A percentile compares a stretch with the other conserved stretches of the same genome.
Evolutionary conservation across 495 filamentous ascomycete genomes (phyloP).

Genomic region (Aspergillus funiculosus): DNA sequence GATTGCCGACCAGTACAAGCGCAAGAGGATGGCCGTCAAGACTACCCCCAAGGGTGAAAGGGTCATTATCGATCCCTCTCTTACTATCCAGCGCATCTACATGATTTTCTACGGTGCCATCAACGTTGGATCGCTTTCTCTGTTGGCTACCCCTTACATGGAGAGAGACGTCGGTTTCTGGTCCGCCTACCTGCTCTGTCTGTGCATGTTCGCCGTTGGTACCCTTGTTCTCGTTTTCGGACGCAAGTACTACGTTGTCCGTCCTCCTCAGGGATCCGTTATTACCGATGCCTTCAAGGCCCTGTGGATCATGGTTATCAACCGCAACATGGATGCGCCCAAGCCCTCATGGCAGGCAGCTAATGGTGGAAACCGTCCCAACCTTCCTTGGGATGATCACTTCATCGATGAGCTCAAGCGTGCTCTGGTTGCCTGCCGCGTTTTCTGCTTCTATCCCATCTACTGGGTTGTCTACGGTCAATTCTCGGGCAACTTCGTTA

Average conservation of each 20-base stretch:
- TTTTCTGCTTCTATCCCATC: constrained; percentile 55
- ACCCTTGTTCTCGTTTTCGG: constrained; percentile 48
- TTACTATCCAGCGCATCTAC: constrained; percentile 70
- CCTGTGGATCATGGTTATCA: constrained; percentile 51
- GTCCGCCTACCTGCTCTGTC: constrained; percentile 67
- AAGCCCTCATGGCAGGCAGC: constrained; percentile 54
- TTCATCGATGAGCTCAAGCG: constrained; percentile 61
- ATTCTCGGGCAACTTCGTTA: constrained; percentile 54
- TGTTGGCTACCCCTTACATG: constrained; percentile 59
- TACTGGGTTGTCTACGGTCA: constrained; percentile 59
- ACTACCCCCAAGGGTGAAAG: constrained; percentile 59
- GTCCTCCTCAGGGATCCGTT: constrained; percentile 58
- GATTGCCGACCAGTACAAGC: constrained; percentile 69
- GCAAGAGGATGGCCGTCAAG: constrained; percentile 52
- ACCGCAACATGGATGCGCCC: constrained; percentile 52
- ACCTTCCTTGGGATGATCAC: constrained; percentile 52
- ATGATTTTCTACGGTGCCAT: constrained; percentile 71
- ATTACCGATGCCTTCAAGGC: constrained; percentile 57
- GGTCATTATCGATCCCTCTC: constrained; percentile 67
- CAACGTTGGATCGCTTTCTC: constrained; percentile 67
- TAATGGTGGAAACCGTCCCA: constrained; percentile 30
- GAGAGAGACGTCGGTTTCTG: constrained; percentile 67
- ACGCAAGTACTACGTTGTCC: constrained; percentile 54
- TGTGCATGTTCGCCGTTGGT: constrained; percentile 53
- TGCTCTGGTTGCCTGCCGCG: constrained; percentile 53